Base-by-base conservation (phyloP, 129 eudicot species). In the Tagetes patula region DNA sequence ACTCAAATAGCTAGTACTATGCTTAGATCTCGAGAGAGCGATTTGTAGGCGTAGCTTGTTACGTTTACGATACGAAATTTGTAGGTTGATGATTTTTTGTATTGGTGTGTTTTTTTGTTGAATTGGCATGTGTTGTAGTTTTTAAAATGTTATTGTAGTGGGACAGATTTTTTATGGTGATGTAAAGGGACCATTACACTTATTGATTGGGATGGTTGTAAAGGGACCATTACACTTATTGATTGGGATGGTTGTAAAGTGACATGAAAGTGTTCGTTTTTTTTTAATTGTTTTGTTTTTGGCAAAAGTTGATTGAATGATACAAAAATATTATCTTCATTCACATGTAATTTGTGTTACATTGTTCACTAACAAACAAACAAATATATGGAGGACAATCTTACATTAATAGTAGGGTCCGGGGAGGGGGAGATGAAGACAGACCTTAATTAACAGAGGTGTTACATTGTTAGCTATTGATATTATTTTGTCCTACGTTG, bases 1-100 rank as follows among this genome's bases (percentile, higher is more conserved):
- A 4, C 1, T 11, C 32, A 75, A 65, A 55, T 52, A 52, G 40
- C 37, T 52, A 40, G 66, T 20, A 75, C 37, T 39, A 52, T 71
- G 73, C 34, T 75, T 75, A 43, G 48, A 46, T 76, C 56, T 47
- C 40, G 12, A 74, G 54, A 67, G 56, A 20, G 27, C 27, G 27
- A 20, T 20, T 20, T 20, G 27, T 20, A 20, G 27, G 27, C 27
- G 27, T 20, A 20, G 27, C 27, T 20, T 20, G 27, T 20, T 20
- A 20, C 27, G 27, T 20, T 20, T 20, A 20, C 27, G 27, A 20
- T 20, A 20, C 27, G 27, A 20, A 20, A 67, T 41, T 53, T 54
- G 74, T 6, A 65, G 54, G 30, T 58, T 49, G 32, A 42, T 42
- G 46, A 42, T 52, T 55, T 42, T 54, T 32, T 33, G 67, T 30